A percentile compares a stretch with the other conserved stretches of the same genome.
Evolutionary conservation across 208 protist genomes (phyloP).

Genomic region (Paratrypanosoma confusum): DNA sequence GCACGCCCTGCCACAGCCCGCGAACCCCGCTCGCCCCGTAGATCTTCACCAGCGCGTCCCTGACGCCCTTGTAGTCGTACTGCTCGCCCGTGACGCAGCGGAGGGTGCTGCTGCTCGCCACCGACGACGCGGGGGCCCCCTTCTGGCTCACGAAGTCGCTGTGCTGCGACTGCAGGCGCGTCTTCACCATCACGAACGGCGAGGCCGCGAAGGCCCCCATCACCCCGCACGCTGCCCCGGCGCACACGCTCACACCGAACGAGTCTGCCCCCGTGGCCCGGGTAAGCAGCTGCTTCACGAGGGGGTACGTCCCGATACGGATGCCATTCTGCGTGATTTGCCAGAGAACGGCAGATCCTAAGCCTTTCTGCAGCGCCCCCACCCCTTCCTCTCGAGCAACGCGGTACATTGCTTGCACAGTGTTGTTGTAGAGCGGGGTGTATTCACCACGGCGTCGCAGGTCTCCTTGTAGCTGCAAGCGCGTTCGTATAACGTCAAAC

Average conservation of each 20-base stretch:
- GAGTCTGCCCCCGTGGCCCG: conserved; percentile 6
- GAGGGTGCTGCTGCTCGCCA: conserved; percentile 1
- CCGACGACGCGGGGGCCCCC: not conserved
- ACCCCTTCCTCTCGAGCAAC: conserved; percentile 35
- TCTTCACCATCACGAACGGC: conserved; percentile 61
- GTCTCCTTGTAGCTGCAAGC: conserved; percentile 65
- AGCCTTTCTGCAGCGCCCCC: conserved; percentile 43
- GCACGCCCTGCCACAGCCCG: conserved; percentile 35
- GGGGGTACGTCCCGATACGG: conserved; percentile 45
- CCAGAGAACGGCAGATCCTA: conserved; percentile 27
- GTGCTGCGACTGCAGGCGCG: conserved; percentile 49
- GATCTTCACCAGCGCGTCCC: conserved; percentile 28
- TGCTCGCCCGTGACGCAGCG: conserved; percentile 20
- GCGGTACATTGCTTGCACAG: conserved; percentile 31
- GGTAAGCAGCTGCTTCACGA: conserved; percentile 17
- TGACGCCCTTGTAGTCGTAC: conserved; percentile 30
- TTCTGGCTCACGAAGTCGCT: not conserved
- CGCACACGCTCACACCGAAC: conserved; percentile 7
- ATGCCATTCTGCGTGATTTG: conserved; percentile 55
- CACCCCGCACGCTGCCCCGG: conserved; percentile 23
- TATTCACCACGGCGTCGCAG: conserved; percentile 30
- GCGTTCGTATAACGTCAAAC: conserved; percentile 63
- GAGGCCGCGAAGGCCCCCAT: conserved; percentile 32
- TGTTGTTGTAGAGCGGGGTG: conserved; percentile 29
- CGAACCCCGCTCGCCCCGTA: conserved; percentile 21